Conservation (phyloP, 2,329 filamentous ascomycete species). For the Fusarium sp. region DNA sequence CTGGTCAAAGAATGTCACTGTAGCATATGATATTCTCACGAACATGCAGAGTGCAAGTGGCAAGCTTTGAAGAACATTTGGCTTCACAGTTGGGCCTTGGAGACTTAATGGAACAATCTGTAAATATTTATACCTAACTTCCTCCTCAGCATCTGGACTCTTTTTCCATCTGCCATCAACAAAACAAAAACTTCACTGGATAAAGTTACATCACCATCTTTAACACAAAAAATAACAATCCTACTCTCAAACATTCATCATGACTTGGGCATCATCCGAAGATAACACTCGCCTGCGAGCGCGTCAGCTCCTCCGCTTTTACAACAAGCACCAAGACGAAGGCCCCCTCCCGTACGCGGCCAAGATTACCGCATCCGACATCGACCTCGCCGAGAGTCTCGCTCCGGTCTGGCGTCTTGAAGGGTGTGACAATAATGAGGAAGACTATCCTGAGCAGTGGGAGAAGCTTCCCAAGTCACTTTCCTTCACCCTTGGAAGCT, state of each 20-base stretch:
- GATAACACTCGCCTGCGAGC: background rate
- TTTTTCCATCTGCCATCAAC: background rate
- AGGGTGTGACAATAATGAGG: rapidly evolving
- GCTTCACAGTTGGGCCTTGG: rapidly evolving
- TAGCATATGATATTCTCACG: rapidly evolving
- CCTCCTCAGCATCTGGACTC: background rate
- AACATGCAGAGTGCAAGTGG: background rate
- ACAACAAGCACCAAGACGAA: background rate
- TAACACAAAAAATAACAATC: background rate
- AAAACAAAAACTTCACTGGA: background rate
- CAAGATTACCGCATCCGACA: background rate
- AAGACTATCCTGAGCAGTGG: background rate
- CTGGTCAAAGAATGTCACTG: rapidly evolving
- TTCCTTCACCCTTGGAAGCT: background rate
- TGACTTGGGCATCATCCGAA: background rate
- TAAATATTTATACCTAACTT: background rate
- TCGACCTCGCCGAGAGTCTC: background rate
- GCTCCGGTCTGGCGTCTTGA: background rate
- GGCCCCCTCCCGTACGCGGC: background rate
- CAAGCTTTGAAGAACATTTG: background rate
- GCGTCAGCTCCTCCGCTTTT: background rate
- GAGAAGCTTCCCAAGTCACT: background rate
- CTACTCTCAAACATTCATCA: background rate
- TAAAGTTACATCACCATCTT: background rate
- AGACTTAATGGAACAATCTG: rapidly evolving